phyloP scores from a whole-genome alignment of 495 filamentous ascomycete genomes.

The Penicillium tannophilum region DNA sequence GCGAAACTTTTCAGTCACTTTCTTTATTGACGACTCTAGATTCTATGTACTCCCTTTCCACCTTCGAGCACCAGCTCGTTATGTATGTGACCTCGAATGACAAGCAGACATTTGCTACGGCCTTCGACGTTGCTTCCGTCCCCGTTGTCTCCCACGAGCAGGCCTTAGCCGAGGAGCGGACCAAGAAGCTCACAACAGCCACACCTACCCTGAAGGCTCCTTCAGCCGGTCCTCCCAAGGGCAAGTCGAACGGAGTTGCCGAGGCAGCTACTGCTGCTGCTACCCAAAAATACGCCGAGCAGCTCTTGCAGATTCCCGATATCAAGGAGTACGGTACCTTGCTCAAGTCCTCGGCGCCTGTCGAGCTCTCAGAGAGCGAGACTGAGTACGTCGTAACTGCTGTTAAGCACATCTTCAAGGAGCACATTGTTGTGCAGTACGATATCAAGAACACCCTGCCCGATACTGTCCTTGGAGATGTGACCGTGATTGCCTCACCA shows the following conservation, averaged over 20 bases:
- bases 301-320: slow-evolving; percentile 87
- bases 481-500: slow-evolving; percentile 84
- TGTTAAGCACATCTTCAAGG: slow-evolving; percentile 96
- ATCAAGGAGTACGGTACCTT: slow-evolving; percentile 83
- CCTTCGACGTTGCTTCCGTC: slow-evolving; percentile 88
- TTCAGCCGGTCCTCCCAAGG: slow-evolving; percentile 78
- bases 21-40: slow-evolving; percentile 33
- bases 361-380: slow-evolving; percentile 94
- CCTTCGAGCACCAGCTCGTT: slow-evolving; percentile 95
- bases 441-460: slow-evolving; percentile 97
- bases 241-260: slow-evolving; percentile 63
- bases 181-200: slow-evolving; percentile 89
- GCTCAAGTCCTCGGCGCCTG: slow-evolving; percentile 82
- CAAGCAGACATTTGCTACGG: slow-evolving; percentile 76
- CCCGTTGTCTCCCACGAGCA: slow-evolving; percentile 96
- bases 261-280: slow-evolving; percentile 76
- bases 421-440: slow-evolving; percentile 94
- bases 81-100: slow-evolving; percentile 94
- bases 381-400: slow-evolving; percentile 95
- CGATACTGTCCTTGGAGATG: slow-evolving; percentile 86
- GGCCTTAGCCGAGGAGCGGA: slow-evolving; percentile 94
- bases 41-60: slow-evolving; percentile 86
- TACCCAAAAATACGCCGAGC: slow-evolving; percentile 83
- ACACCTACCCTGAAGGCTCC: slow-evolving; percentile 96
- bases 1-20: neutral